These are phyloP conservation scores for Xylariaceae sp. DNA, from an alignment of 2,329 filamentous ascomycete genomes.

Conservation along the genomic window DNA sequence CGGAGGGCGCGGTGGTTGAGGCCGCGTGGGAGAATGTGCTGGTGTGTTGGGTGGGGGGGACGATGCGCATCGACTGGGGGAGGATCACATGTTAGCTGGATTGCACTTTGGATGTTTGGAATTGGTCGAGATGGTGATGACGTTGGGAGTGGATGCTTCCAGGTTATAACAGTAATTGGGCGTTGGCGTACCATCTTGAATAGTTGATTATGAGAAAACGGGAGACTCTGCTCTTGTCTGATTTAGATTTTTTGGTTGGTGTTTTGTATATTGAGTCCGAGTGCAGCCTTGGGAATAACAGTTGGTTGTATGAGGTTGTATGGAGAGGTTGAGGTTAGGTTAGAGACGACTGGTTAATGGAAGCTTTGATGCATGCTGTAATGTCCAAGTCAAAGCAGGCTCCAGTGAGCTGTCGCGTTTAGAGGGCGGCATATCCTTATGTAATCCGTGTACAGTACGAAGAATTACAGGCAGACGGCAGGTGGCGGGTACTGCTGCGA, in stretches of 20 bases:
- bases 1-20: constrained; percentile 74
- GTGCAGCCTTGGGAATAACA: not conserved
- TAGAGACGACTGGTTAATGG: not conserved
- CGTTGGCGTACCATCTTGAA: constrained; percentile 46
- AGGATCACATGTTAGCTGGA: constrained; percentile 20
- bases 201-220: constrained; percentile 20
- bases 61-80: constrained; percentile 77
- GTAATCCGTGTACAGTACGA: constrained; percentile 21
- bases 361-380: constrained; percentile 9
- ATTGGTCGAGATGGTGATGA: not conserved
- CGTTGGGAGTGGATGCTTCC: not conserved
- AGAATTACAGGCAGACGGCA: not conserved
- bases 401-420: constrained; percentile 31
- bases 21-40: constrained; percentile 57
- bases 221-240: not conserved
- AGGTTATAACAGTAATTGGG: constrained; percentile 3
- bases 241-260: not conserved
- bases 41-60: constrained; percentile 64
- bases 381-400: constrained; percentile 19
- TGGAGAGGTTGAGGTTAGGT: constrained; percentile 1
- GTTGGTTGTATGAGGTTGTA: not conserved
- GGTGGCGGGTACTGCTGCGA: too few species aligned
- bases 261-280: not conserved
- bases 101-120: constrained; percentile 3
- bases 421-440: constrained; percentile 22